Percentiles rank a stretch among this genome's conserved stretches.
Conservation (phyloP, 176 grass and related monocot species). For the Aegilops bicornis region DNA sequence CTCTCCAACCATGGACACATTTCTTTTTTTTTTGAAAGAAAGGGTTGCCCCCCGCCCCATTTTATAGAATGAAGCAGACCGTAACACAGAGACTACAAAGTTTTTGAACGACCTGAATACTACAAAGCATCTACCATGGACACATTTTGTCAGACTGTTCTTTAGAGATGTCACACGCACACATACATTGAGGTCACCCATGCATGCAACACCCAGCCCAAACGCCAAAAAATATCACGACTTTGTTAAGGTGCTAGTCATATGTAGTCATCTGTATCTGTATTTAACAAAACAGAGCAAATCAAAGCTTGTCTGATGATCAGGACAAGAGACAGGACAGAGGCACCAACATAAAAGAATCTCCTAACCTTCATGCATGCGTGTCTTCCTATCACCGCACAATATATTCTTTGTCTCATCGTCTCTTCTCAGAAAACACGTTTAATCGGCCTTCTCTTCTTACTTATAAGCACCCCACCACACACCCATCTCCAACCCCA, state of each 20-base stretch:
- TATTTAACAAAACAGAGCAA: background rate
- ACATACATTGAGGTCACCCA: no score
- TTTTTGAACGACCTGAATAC: no score
- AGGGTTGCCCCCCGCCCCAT: no score
- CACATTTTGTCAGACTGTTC: background rate
- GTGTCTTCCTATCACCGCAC: constrained; percentile 28
- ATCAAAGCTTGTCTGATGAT: constrained; percentile 4
- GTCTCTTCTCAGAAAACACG: background rate
- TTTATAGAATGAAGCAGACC: no score
- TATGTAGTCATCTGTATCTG: background rate
- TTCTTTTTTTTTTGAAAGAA: no score
- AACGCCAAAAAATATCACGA: background rate
- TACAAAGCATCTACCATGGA: no score
- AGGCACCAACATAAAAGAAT: constrained; percentile 20
- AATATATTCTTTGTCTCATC: constrained; percentile 31
- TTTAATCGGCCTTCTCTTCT: no score
- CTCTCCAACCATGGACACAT: background rate
- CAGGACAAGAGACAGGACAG: background rate
- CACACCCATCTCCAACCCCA: background rate
- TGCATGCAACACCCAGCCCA: background rate
- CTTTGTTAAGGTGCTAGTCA: background rate
- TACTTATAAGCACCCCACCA: constrained; percentile 46
- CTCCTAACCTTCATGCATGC: constrained; percentile 31
- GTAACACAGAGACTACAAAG: no score
- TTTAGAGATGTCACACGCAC: background rate